Percentiles rank a stretch among this genome's conserved stretches.
These are phyloP conservation scores for Aspergillus cejpii DNA, from an alignment of 2,329 filamentous ascomycete species.

Conservation along the genomic window DNA sequence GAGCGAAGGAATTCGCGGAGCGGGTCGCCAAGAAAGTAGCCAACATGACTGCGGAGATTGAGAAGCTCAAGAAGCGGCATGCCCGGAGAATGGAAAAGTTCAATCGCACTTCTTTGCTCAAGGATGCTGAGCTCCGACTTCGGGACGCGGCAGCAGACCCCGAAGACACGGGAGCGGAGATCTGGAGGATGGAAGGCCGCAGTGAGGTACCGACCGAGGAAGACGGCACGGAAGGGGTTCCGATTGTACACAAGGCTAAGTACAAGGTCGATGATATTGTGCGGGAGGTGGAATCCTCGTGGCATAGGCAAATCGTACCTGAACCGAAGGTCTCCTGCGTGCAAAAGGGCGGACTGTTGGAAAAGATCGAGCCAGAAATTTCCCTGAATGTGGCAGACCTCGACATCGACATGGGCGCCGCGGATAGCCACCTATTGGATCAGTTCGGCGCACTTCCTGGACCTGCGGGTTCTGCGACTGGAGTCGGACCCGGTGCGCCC, in stretches of 20 bases:
- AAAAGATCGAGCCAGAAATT: conserved; percentile 41
- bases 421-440: conserved; percentile 28
- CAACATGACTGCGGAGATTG: conserved; percentile 72
- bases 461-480: conserved; percentile 33
- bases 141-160: conserved; percentile 56
- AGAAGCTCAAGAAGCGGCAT: conserved; percentile 74
- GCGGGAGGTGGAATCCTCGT: conserved; percentile 62
- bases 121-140: conserved; percentile 68
- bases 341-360: conserved; percentile 68
- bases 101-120: conserved; percentile 62
- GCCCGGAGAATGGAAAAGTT: conserved; percentile 67
- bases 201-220: conserved; percentile 30
- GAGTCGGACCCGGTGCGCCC: neutral
- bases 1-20: conserved; percentile 76
- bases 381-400: conserved; percentile 20
- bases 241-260: conserved; percentile 39
- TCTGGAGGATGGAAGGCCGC: conserved; percentile 58
- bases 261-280: conserved; percentile 63
- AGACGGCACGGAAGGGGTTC: conserved; percentile 32
- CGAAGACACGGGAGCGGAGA: conserved; percentile 50
- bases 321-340: conserved; percentile 63
- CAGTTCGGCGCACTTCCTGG: conserved; percentile 27
- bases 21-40: conserved; percentile 66
- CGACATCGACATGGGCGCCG: conserved; percentile 33
- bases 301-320: conserved; percentile 60